Percentiles rank a stretch among this genome's conserved stretches.
These are phyloP conservation scores for Microsporum audouinii DNA, from an alignment of 2,329 filamentous ascomycete genomes.

Conservation along the genomic window DNA sequence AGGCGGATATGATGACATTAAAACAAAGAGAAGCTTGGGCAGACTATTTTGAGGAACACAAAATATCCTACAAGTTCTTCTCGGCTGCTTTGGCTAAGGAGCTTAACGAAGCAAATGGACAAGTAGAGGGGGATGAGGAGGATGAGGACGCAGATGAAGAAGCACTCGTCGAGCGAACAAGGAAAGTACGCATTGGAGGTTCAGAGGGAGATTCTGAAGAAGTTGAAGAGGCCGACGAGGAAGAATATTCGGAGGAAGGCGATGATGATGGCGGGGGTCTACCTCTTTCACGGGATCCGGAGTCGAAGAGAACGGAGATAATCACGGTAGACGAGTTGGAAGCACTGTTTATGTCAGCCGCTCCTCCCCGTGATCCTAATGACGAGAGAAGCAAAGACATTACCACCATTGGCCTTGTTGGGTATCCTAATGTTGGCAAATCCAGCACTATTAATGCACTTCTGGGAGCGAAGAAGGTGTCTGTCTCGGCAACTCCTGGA, in stretches of 20 bases:
- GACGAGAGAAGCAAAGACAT: conserved; percentile 34
- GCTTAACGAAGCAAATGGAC: conserved; percentile 59
- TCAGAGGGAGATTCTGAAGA: conserved; percentile 12
- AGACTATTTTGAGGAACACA: conserved; percentile 65
- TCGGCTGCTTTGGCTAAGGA: conserved; percentile 88
- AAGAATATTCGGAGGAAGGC: conserved; percentile 23
- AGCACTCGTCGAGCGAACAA: background rate
- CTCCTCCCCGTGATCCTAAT: conserved; percentile 41
- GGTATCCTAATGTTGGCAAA: conserved; percentile 98
- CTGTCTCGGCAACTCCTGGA: conserved; percentile 89
- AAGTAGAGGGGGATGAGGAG: conserved; percentile 33
- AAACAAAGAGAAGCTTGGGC: conserved; percentile 77
- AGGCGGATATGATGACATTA: conserved; percentile 96
- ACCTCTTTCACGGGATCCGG: conserved; percentile 18
- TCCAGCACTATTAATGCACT: conserved; percentile 98
- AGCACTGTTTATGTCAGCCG: conserved; percentile 69
- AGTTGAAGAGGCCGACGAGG: conserved; percentile 17
- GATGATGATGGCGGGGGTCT: conserved; percentile 22
- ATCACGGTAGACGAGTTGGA: conserved; percentile 89
- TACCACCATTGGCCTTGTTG: conserved; percentile 82
- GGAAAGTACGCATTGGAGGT: background rate
- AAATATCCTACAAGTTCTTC: conserved; percentile 91
- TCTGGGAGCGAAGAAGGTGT: conserved; percentile 97
- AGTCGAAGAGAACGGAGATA: conserved; percentile 54
- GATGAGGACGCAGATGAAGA: conserved; percentile 17